These are phyloP conservation scores for Aspergillus terreus DNA, from an alignment of 2,329 filamentous ascomycete genomes.

Conservation along the genomic window DNA sequence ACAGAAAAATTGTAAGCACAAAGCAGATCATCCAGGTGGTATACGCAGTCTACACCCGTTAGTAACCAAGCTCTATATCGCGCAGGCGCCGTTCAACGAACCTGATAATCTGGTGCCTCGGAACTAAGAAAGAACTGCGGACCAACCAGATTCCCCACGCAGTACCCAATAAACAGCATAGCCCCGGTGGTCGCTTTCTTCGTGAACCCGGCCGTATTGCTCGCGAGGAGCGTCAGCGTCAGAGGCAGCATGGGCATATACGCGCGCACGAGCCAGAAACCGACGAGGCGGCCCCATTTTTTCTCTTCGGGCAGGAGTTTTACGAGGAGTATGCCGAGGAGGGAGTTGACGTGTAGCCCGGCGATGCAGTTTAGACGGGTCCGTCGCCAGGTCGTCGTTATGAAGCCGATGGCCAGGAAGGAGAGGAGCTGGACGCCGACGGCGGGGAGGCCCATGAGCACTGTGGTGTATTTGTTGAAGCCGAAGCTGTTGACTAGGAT, in stretches of 20 bases:
- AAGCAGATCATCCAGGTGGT: slow-evolving; percentile 18
- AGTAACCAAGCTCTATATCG: background rate
- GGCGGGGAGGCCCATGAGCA: background rate
- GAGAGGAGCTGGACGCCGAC: background rate
- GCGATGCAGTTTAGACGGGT: background rate
- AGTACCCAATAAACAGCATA: slow-evolving; percentile 15
- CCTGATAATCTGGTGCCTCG: slow-evolving; percentile 12
- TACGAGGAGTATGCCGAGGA: background rate
- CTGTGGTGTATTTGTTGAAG: background rate
- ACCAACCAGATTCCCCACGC: slow-evolving; percentile 15
- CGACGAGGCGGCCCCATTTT: background rate
- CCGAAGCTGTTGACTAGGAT: background rate
- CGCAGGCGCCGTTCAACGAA: background rate
- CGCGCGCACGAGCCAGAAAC: background rate
- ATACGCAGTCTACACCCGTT: slow-evolving; percentile 15
- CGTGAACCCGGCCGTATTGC: slow-evolving; percentile 16
- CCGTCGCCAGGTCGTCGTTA: background rate
- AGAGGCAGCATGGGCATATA: slow-evolving; percentile 1
- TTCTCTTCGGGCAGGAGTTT: background rate
- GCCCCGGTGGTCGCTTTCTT: slow-evolving; percentile 15
- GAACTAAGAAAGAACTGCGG: slow-evolving; percentile 15
- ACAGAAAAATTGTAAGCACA: slow-evolving; percentile 14
- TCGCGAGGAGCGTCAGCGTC: slow-evolving; percentile 12
- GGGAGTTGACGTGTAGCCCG: background rate
- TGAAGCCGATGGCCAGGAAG: background rate